Evolutionary conservation across 768 basidiomycete genomes (phyloP).

Genomic region (Antrodiella citrinella): DNA sequence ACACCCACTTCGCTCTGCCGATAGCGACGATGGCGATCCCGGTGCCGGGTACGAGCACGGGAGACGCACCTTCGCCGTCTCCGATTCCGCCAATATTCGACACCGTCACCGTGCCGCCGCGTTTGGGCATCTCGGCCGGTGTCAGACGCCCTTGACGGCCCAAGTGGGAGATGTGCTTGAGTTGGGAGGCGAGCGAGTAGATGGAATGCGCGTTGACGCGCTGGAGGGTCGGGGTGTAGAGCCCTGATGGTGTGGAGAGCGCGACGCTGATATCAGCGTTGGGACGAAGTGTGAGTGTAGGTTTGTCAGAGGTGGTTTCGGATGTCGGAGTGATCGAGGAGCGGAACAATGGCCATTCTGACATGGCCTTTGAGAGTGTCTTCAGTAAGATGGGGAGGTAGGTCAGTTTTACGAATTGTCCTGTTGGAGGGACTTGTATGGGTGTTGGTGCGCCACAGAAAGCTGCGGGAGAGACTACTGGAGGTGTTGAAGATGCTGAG

Average conservation of each 20-base stretch:
- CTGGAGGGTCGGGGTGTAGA: slow-evolving; percentile 72
- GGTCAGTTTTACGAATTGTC: slow-evolving; percentile 59
- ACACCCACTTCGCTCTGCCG: slow-evolving; percentile 70
- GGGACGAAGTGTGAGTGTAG: slow-evolving; percentile 64
- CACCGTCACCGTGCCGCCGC: slow-evolving; percentile 74
- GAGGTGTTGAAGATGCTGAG: slow-evolving; percentile 29
- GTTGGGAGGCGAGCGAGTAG: slow-evolving; percentile 51
- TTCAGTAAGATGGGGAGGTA: slow-evolving; percentile 83
- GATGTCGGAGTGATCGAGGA: slow-evolving; percentile 52
- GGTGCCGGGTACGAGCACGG: slow-evolving; percentile 74
- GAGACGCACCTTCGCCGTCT: slow-evolving; percentile 57
- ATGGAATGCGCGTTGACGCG: slow-evolving; percentile 46
- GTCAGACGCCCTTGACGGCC: slow-evolving; percentile 67
- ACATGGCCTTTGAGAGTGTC: slow-evolving; percentile 71
- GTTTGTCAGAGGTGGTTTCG: slow-evolving; percentile 32
- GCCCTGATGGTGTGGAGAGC: slow-evolving; percentile 71
- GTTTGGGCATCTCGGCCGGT: slow-evolving; percentile 59
- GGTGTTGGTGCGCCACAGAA: slow-evolving; percentile 32
- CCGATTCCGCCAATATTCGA: slow-evolving; percentile 82
- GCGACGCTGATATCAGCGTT: slow-evolving; percentile 70
- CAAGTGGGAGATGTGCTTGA: slow-evolving; percentile 53
- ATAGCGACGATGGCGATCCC: slow-evolving; percentile 82
- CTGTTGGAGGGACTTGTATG: slow-evolving; percentile 38
- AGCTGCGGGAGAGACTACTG: slow-evolving; percentile 30
- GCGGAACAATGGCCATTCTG: slow-evolving; percentile 79